Conservation (phyloP, 345 rosid genomes). For the Euphorbia lathyris region DNA sequence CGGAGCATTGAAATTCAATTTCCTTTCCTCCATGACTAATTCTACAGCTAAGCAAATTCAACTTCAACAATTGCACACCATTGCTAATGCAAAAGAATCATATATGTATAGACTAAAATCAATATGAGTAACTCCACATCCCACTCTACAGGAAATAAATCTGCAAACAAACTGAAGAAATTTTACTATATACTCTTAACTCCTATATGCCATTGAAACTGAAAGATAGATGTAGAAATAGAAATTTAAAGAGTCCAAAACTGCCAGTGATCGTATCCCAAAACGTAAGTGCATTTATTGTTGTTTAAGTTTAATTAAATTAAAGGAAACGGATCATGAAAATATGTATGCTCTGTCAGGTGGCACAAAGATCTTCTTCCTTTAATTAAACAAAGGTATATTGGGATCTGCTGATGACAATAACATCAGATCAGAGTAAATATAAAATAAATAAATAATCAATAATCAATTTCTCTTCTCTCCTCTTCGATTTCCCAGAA, state of each 20-base stretch:
- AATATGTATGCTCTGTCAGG: background rate
- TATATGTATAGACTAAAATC: background rate
- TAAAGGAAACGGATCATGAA: background rate
- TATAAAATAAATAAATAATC: background rate
- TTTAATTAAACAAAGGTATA: background rate
- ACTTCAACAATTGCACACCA: background rate
- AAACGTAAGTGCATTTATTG: background rate
- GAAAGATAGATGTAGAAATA: background rate
- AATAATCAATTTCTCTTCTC: background rate
- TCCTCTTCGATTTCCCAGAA: background rate
- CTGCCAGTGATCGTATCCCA: background rate
- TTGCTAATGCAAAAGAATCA: background rate
- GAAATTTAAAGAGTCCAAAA: background rate
- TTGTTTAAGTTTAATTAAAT: background rate
- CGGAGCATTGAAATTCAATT: conserved; percentile 68
- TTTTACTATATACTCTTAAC: background rate
- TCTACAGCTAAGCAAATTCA: conserved; percentile 9
- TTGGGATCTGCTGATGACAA: conserved; percentile 14
- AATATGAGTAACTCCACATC: conserved; percentile 1
- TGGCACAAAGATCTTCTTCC: background rate
- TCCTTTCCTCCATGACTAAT: conserved; percentile 60
- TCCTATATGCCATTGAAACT: background rate
- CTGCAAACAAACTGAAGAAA: background rate
- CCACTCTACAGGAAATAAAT: background rate
- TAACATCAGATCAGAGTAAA: background rate